phyloP scores from a whole-genome alignment of 2,329 filamentous ascomycete species.

The Thielaviopsis populi region DNA sequence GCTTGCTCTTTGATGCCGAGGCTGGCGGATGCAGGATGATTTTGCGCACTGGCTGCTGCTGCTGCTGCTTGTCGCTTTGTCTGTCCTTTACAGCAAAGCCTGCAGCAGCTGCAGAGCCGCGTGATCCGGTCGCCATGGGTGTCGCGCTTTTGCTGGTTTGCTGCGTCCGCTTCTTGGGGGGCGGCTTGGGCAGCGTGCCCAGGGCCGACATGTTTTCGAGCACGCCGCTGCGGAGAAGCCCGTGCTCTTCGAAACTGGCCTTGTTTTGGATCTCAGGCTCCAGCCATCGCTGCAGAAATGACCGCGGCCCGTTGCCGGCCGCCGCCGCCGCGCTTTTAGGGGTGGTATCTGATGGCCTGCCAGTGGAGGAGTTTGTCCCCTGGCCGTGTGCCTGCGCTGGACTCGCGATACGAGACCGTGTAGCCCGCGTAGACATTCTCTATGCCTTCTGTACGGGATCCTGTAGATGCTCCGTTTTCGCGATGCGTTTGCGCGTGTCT shows the following conservation, averaged over 20 bases:
- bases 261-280: slow-evolving; percentile 44
- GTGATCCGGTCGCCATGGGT: background rate
- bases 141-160: background rate
- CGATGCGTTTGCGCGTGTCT: background rate
- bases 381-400: slow-evolving; percentile 8
- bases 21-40: slow-evolving; percentile 33
- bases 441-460: slow-evolving; percentile 18
- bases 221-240: slow-evolving; percentile 58
- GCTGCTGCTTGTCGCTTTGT: slow-evolving; percentile 13
- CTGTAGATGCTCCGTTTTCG: slow-evolving; percentile 17
- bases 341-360: slow-evolving; percentile 24
- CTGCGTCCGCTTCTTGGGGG: slow-evolving; percentile 12
- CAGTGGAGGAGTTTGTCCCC: background rate
- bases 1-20: slow-evolving; percentile 19
- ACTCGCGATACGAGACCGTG: slow-evolving; percentile 13
- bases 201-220: slow-evolving; percentile 73
- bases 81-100: slow-evolving; percentile 22
- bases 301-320: slow-evolving; percentile 28
- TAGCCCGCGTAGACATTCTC: slow-evolving; percentile 18
- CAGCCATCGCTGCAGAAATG: slow-evolving; percentile 42
- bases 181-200: slow-evolving; percentile 52
- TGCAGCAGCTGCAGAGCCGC: background rate
- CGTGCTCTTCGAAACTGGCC: slow-evolving; percentile 65
- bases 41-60: slow-evolving; percentile 24
- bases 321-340: slow-evolving; percentile 20